phyloP scores from a whole-genome alignment of 2,329 filamentous ascomycete genomes.

The Trichothecium roseum region DNA sequence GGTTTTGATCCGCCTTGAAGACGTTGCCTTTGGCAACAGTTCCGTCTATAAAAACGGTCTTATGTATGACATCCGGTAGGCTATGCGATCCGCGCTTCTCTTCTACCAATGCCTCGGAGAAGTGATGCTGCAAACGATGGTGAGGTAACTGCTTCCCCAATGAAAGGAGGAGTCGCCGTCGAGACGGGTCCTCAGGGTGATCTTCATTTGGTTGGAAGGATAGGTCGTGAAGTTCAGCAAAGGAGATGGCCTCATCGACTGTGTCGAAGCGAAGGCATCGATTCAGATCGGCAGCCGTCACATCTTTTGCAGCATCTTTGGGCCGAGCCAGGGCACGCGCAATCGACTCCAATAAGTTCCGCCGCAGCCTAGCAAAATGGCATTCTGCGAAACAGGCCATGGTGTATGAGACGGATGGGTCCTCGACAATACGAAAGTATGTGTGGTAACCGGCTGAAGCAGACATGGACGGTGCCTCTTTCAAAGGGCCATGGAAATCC shows the following conservation, averaged over 20 bases:
- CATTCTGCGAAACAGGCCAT: slow-evolving; percentile 62
- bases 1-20: no score
- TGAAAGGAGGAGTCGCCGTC: slow-evolving; percentile 33
- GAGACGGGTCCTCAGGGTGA: slow-evolving; percentile 21
- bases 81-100: slow-evolving; percentile 42
- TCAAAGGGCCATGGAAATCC: slow-evolving; percentile 46
- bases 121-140: slow-evolving; percentile 42
- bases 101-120: slow-evolving; percentile 48
- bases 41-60: slow-evolving; percentile 37
- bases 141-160: slow-evolving; percentile 33
- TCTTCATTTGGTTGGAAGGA: slow-evolving; percentile 32
- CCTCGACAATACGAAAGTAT: slow-evolving; percentile 51
- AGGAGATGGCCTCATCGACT: slow-evolving; percentile 53
- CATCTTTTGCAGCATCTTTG: slow-evolving; percentile 46
- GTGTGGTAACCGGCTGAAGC: slow-evolving; percentile 39
- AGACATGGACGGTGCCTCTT: slow-evolving; percentile 35
- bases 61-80: slow-evolving; percentile 45
- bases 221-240: slow-evolving; percentile 49
- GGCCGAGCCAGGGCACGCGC: slow-evolving; percentile 45
- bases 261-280: slow-evolving; percentile 56
- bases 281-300: slow-evolving; percentile 46
- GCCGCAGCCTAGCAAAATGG: slow-evolving; percentile 53
- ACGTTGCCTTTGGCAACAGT: slow-evolving; percentile 3
- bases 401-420: slow-evolving; percentile 50
- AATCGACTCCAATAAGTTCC: slow-evolving; percentile 45